These are phyloP conservation scores for Avena sativa DNA, from an alignment of 176 grass and related monocot species.

Conservation along the genomic window DNA sequence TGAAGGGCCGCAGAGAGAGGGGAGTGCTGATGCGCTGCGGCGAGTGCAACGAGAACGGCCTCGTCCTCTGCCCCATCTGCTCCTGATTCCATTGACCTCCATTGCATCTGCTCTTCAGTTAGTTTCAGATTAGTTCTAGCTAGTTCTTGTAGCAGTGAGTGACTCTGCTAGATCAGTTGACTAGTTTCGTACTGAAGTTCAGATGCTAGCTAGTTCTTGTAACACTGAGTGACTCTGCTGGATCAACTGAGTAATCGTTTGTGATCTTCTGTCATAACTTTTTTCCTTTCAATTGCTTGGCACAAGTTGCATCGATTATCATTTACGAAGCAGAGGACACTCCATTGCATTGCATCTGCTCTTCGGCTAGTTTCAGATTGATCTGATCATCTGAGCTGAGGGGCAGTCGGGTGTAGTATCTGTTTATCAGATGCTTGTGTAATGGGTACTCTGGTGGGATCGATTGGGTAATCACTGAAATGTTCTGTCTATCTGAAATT, in stretches of 20 bases:
- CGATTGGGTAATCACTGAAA: background rate
- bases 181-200: background rate
- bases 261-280: background rate
- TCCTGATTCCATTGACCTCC: slow-evolving; percentile 45
- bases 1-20: slow-evolving; percentile 34
- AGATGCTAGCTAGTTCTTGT: background rate
- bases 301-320: background rate
- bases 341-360: background rate
- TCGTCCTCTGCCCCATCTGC: slow-evolving; percentile 83
- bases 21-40: slow-evolving; percentile 59
- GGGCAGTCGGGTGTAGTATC: background rate
- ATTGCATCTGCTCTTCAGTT: slow-evolving; percentile 18
- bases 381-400: background rate
- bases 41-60: slow-evolving; percentile 94
- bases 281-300: background rate
- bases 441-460: background rate
- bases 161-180: background rate
- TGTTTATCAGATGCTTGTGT: background rate
- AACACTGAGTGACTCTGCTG: background rate
- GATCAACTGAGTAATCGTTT: background rate
- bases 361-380: slow-evolving; percentile 1
- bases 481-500: background rate
- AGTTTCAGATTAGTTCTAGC: background rate
- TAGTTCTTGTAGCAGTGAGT: background rate
- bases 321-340: background rate